Percentiles rank a stretch among this genome's conserved stretches.
These are phyloP conservation scores for Talaromyces nanjingensis DNA, from an alignment of 495 filamentous ascomycete species.

Conservation along the genomic window DNA sequence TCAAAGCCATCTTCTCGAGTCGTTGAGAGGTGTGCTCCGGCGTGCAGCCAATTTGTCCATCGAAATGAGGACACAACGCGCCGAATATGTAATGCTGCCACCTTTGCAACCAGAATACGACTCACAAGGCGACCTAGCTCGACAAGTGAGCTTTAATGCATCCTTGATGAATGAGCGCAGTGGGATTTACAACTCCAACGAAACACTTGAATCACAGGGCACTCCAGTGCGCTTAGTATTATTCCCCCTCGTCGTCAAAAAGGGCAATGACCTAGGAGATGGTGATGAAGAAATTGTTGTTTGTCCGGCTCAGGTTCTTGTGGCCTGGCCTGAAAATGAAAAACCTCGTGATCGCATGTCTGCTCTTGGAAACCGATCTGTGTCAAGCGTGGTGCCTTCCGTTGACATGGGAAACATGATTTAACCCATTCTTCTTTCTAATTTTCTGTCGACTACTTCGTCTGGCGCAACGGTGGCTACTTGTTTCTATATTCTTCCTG, in stretches of 20 bases:
- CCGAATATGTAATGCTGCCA: constrained; percentile 96
- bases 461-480: constrained; percentile 2
- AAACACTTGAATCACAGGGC: constrained; percentile 66
- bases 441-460: constrained; percentile 10
- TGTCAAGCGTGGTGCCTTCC: constrained; percentile 39
- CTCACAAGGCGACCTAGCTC: constrained; percentile 76
- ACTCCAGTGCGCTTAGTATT: constrained; percentile 82
- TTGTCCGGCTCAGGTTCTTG: constrained; percentile 84
- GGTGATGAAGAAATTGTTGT: constrained; percentile 90
- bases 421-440: constrained; percentile 26
- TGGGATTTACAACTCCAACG: constrained; percentile 58
- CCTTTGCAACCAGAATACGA: constrained; percentile 95
- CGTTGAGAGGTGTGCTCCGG: constrained; percentile 74
- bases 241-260: constrained; percentile 91
- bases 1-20: constrained; percentile 64
- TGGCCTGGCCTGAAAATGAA: constrained; percentile 44
- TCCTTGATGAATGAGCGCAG: constrained; percentile 88
- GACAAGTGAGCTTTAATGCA: constrained; percentile 80
- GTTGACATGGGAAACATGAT: constrained; percentile 46
- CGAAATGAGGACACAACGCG: constrained; percentile 93
- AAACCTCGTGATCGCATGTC: constrained; percentile 37
- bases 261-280: constrained; percentile 78
- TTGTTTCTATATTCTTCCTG: constrained; percentile 7
- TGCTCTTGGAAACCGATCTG: constrained; percentile 29
- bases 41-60: constrained; percentile 81